phyloP scores from a whole-genome alignment of 1,139 yeast genomes.

The Lodderomyces jiufengensis region DNA sequence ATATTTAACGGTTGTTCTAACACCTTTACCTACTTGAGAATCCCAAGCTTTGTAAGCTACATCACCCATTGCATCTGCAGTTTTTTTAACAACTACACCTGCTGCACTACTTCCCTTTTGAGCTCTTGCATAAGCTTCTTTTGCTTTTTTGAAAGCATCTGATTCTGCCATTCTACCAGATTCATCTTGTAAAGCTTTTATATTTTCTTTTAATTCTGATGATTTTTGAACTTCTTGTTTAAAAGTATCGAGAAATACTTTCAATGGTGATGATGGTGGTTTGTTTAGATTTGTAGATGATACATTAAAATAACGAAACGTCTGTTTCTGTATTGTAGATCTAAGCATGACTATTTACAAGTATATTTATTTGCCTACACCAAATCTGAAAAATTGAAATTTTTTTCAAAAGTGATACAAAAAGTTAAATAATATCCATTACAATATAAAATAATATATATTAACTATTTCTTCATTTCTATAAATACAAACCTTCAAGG shows the following conservation, averaged over 20 bases:
- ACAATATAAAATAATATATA: no score
- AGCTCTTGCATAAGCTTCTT: conserved; percentile 87
- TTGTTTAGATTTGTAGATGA: conserved; percentile 15
- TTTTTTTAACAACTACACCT: conserved; percentile 77
- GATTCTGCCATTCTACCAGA: conserved; percentile 93
- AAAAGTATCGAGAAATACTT: conserved; percentile 92
- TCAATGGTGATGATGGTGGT: conserved; percentile 59
- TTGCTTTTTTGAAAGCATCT: conserved; percentile 89
- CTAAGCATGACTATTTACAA: conserved; percentile 1
- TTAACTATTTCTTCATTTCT: background rate
- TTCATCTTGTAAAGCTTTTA: conserved; percentile 93
- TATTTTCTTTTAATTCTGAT: conserved; percentile 83
- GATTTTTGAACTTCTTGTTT: conserved; percentile 87
- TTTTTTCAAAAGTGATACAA: no score
- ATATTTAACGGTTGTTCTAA: conserved; percentile 73
- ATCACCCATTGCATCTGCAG: conserved; percentile 91
- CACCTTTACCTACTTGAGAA: conserved; percentile 84
- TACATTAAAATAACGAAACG: conserved; percentile 12
- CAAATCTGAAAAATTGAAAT: no score
- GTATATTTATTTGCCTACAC: no score
- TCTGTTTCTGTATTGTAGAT: background rate
- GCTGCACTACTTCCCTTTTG: conserved; percentile 79
- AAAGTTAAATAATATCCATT: no score
- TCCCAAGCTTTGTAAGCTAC: conserved; percentile 96
- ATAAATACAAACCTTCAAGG: conserved; percentile 90